Conservation (phyloP, 306 rosid genomes). For the Quercus glauca region DNA sequence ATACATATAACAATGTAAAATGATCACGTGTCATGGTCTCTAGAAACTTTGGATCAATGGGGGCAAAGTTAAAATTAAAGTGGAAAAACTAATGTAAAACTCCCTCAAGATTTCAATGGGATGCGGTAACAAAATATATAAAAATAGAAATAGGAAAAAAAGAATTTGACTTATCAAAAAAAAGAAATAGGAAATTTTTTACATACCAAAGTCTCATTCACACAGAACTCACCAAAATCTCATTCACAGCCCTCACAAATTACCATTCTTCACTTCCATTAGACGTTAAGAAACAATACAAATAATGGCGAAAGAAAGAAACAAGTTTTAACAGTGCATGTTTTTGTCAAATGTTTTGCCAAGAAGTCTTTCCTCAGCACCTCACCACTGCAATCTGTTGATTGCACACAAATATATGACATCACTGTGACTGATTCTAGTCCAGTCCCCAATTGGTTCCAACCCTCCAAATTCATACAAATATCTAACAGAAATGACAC, state of each 20-base stretch:
- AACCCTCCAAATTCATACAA: neutral
- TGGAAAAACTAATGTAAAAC: neutral
- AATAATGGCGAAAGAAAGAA: neutral
- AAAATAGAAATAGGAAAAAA: neutral
- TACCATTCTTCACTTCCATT: no score
- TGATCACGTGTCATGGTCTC: neutral
- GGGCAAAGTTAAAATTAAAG: neutral
- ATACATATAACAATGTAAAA: neutral
- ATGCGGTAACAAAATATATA: neutral
- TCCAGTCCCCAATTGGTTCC: neutral
- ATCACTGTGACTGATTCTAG: neutral
- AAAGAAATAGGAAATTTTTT: neutral
- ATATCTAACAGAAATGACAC: neutral
- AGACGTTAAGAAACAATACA: neutral
- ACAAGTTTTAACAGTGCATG: neutral
- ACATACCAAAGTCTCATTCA: neutral
- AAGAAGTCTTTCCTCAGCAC: neutral
- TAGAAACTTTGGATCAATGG: neutral
- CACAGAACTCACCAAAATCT: neutral
- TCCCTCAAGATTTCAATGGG: neutral
- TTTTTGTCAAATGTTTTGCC: neutral
- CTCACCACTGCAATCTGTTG: constrained; percentile 1
- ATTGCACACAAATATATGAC: neutral
- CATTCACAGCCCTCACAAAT: neutral
- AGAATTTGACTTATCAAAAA: no score